Evolutionary conservation across 306 rosid species (phyloP), one percentile per base, ranked within the genome.

Genomic region (Cicer cuneatum): DNA sequence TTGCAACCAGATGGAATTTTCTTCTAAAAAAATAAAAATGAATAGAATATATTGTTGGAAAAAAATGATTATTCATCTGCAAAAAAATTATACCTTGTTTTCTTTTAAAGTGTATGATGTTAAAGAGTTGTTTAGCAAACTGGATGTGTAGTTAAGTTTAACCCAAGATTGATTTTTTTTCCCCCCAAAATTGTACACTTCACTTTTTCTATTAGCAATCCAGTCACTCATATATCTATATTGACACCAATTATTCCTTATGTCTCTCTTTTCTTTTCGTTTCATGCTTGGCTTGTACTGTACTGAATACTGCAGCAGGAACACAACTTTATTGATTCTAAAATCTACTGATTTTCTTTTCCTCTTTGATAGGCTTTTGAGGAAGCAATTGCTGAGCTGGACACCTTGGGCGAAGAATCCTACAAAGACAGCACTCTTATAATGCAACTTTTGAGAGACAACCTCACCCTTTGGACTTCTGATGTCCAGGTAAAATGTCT

Each of bases 401-500:
- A 90, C 78, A 90, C 92, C 21, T 75, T 90, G 80, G 96, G 96
- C 54, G 96, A 90, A 88, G 96, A 90, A 83, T 90, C 92, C 53
- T 90, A 88, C 87, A 90, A 90, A 72, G 96, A 90, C 83, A 90
- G 96, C 90, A 90, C 96, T n/a, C 92, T 90, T 45, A 90, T 90
- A 54, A 90, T 90, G 96, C 96, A 90, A 73, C 96, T 90, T 65
- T 52, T 90, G 42, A 83, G 96, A 85, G 96, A 90, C 87, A 90
- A 90, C 78, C 92, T 90, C 74, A 90, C 96, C 47, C 96, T 90
- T 54, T 90, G 96, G 96, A 90, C 96, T 66, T 87, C 96, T 60
- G 97, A 91, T 84, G 89, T 77, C 42, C 92, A 84, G 87, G 97
- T 87, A 49, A 45, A 78, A 80, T 76, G 68, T 63, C 45, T n/a